Evolutionary conservation across 2,329 filamentous ascomycete species (phyloP).

Genomic region (Cladosporium sp.): DNA sequence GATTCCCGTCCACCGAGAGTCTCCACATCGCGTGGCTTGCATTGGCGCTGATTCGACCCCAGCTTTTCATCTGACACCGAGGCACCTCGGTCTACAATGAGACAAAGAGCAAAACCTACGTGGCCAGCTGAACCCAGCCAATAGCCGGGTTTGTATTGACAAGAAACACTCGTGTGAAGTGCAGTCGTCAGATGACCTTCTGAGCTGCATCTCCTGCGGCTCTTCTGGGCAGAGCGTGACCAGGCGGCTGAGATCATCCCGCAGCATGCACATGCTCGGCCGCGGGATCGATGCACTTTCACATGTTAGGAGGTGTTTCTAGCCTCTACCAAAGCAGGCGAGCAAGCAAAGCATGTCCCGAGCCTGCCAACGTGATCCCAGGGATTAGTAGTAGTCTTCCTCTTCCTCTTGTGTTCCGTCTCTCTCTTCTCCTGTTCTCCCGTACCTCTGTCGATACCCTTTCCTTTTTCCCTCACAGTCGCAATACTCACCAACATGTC

Average conservation of each 20-base stretch:
- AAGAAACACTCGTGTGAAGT: too few relatives aligned
- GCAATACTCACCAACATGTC: conserved; percentile 58
- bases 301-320: conserved; percentile 9
- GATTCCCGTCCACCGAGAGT: background rate
- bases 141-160: background rate
- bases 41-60: background rate
- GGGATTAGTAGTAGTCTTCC: conserved; percentile 7
- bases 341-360: background rate
- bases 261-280: conserved; percentile 9
- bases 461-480: background rate
- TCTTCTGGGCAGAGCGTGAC: background rate
- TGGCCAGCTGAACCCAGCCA: conserved; percentile 2
- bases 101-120: background rate
- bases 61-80: background rate
- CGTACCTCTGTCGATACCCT: background rate
- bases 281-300: background rate
- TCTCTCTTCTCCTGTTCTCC: background rate
- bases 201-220: background rate
- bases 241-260: conserved; percentile 9
- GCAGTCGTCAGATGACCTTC: conserved; percentile 9
- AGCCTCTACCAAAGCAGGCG: too few relatives aligned
- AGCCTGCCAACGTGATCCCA: conserved; percentile 4
- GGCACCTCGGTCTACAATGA: background rate
- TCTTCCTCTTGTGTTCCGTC: background rate
- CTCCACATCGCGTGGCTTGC: background rate